These are phyloP conservation scores for Cryomyces minteri DNA, from an alignment of 495 filamentous ascomycete genomes.

Conservation along the genomic window DNA sequence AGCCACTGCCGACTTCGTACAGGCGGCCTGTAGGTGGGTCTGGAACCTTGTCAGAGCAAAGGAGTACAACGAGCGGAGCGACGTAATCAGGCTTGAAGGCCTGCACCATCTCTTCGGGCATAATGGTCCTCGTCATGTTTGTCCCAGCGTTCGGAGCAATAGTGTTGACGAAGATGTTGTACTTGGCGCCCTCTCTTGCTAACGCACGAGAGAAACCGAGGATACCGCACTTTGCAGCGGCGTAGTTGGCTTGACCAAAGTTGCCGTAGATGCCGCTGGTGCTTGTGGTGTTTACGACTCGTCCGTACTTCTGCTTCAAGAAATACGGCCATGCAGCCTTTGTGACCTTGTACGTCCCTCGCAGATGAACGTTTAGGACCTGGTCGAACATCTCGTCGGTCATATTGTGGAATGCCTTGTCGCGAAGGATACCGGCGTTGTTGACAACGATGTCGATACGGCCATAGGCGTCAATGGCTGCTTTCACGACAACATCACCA, in stretches of 20 bases:
- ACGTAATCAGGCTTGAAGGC: conserved; percentile 99
- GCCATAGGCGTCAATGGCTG: conserved; percentile 82
- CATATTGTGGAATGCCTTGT: conserved; percentile 98
- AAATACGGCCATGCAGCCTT: conserved; percentile 98
- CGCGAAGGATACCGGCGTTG: conserved; percentile 92
- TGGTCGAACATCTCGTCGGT: conserved; percentile 85
- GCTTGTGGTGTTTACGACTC: conserved; percentile 88
- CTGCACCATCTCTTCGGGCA: conserved; percentile 95
- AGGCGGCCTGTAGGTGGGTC: conserved; percentile 64
- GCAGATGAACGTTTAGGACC: conserved; percentile 80
- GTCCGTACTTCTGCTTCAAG: conserved; percentile 97
- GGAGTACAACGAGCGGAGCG: conserved; percentile 74
- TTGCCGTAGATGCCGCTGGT: conserved; percentile 98
- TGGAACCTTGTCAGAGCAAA: conserved; percentile 77
- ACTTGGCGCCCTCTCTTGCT: conserved; percentile 84
- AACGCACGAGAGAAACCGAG: conserved; percentile 87
- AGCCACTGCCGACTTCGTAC: conserved; percentile 94
- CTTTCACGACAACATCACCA: conserved; percentile 81
- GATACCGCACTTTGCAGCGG: conserved; percentile 88
- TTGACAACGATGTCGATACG: conserved; percentile 90
- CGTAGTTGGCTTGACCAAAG: conserved; percentile 97
- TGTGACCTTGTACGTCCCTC: conserved; percentile 91
- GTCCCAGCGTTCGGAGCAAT: conserved; percentile 97
- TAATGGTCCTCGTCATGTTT: conserved; percentile 84
- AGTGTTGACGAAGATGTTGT: conserved; percentile 98